Conservation (phyloP, 108 stramenopile genomes). For the Conticribra guillardii region DNA sequence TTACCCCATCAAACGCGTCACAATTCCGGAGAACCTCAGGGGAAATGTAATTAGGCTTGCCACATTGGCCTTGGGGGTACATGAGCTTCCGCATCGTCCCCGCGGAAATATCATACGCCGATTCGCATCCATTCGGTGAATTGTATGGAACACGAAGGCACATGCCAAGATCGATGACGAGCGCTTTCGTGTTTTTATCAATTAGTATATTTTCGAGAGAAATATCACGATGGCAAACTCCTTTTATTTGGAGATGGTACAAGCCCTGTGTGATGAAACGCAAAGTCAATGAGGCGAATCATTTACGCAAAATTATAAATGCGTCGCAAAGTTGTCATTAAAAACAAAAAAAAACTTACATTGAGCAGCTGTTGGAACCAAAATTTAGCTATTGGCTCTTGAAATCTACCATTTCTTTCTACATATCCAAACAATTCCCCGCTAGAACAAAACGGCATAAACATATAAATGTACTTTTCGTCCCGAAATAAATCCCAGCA, state of each 20-base stretch:
- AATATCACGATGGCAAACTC: slow-evolving; percentile 84
- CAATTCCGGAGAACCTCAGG: slow-evolving; percentile 71
- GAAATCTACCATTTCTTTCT: slow-evolving; percentile 69
- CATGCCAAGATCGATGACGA: slow-evolving; percentile 94
- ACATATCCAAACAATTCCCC: slow-evolving; percentile 86
- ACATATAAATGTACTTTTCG: slow-evolving; percentile 71
- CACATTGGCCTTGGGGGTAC: slow-evolving; percentile 73
- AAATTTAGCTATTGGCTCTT: slow-evolving; percentile 71
- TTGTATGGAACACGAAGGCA: slow-evolving; percentile 85
- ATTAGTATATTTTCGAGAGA: slow-evolving; percentile 85
- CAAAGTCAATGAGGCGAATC: background rate
- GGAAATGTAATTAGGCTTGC: slow-evolving; percentile 85
- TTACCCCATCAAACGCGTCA: slow-evolving; percentile 68
- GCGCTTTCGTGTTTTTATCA: slow-evolving; percentile 53
- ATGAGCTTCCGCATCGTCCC: slow-evolving; percentile 69
- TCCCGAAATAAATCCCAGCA: slow-evolving; percentile 73
- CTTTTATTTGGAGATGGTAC: slow-evolving; percentile 65
- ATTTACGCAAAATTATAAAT: no score
- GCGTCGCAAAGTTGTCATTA: slow-evolving; percentile 1
- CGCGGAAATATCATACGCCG: slow-evolving; percentile 44
- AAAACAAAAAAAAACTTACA: slow-evolving; percentile 44
- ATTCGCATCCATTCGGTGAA: slow-evolving; percentile 7
- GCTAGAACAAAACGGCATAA: slow-evolving; percentile 83
- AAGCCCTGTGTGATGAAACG: slow-evolving; percentile 54
- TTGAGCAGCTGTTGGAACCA: slow-evolving; percentile 85